phyloP scores from a whole-genome alignment of 108 stramenopile species.

The Discostella pseudostelligera region DNA sequence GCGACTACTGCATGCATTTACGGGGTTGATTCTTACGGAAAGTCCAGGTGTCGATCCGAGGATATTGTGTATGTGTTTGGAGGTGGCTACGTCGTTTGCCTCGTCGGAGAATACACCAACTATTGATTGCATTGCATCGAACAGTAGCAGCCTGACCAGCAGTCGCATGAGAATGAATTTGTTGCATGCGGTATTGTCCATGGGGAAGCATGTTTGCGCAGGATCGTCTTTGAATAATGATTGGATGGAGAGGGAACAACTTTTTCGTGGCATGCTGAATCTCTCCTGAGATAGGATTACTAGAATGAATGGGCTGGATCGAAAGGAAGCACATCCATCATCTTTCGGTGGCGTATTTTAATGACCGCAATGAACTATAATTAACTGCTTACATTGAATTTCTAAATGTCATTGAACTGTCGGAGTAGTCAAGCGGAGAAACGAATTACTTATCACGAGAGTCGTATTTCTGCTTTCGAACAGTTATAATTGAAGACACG shows the following conservation, averaged over 20 bases:
- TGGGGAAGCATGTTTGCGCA: slow-evolving; percentile 44
- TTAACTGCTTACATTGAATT: too few species aligned
- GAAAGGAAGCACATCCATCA: too few species aligned
- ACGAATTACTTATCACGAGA: too few species aligned
- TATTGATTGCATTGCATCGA: slow-evolving; percentile 3
- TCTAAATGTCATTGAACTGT: too few species aligned
- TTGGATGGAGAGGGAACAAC: slow-evolving; percentile 5
- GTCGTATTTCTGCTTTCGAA: too few species aligned
- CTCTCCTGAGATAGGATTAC: not conserved
- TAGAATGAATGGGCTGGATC: too few species aligned
- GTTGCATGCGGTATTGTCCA: slow-evolving; percentile 65
- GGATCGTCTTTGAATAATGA: slow-evolving; percentile 4
- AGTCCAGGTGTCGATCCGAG: slow-evolving; percentile 45
- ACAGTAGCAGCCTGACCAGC: slow-evolving; percentile 27
- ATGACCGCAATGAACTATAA: not conserved
- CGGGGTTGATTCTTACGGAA: slow-evolving; percentile 53
- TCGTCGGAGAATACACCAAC: not conserved
- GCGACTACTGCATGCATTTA: slow-evolving; percentile 58
- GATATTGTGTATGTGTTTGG: slow-evolving; percentile 51
- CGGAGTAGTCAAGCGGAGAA: too few species aligned
- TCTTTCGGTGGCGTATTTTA: too few species aligned
- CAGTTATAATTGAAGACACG: not conserved
- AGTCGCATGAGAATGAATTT: slow-evolving; percentile 61
- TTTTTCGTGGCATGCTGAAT: slow-evolving; percentile 1
- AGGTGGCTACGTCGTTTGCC: slow-evolving; percentile 30